Conservation (phyloP, 768 basidiomycete species). For the Mrakia blollopis region DNA sequence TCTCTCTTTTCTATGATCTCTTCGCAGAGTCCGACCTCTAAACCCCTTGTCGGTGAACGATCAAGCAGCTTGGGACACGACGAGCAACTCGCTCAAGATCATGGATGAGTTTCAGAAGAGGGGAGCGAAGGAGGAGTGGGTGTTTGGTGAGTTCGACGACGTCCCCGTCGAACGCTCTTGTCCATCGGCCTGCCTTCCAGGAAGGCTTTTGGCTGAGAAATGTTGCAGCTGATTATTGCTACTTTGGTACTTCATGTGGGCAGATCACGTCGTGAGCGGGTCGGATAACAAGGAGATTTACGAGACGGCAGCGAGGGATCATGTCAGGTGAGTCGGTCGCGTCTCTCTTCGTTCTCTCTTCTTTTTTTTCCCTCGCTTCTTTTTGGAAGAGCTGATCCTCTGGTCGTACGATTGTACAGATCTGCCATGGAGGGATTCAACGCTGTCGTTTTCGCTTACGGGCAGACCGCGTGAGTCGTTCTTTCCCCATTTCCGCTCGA, state of each 20-base stretch:
- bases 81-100: constrained; percentile 27
- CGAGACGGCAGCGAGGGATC: constrained; percentile 29
- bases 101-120: constrained; percentile 14
- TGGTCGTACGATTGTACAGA: constrained; percentile 50
- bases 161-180: no score
- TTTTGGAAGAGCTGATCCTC: neutral
- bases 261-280: constrained; percentile 29
- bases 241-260: neutral
- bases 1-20: neutral
- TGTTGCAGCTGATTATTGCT: neutral
- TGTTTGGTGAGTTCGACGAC: constrained; percentile 20
- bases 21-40: constrained; percentile 28
- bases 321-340: constrained; percentile 17
- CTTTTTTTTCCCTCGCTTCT: no score
- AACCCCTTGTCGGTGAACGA: constrained; percentile 28
- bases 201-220: no score
- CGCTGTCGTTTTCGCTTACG: constrained; percentile 81
- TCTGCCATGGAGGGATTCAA: constrained; percentile 98
- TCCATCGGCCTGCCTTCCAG: no score
- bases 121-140: constrained; percentile 33
- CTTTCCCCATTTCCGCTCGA: neutral
- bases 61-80: constrained; percentile 27
- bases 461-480: constrained; percentile 60
- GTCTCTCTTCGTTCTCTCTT: no score
- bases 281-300: constrained; percentile 33